Conservation (phyloP, 192 early-diverging fungal species). For the Coemansia furcata region DNA sequence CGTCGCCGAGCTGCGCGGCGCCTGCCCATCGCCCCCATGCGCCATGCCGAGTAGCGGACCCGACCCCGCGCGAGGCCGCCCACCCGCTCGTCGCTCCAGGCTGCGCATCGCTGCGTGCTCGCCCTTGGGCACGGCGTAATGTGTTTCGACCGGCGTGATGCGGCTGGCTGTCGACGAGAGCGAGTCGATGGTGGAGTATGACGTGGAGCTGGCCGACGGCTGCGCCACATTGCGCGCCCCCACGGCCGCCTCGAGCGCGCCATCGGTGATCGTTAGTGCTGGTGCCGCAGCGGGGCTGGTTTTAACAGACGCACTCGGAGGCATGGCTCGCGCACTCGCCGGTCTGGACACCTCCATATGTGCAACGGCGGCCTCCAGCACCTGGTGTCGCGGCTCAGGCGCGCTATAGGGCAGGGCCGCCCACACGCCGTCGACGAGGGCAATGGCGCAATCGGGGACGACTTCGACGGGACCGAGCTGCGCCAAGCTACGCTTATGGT, state of each 20-base stretch:
- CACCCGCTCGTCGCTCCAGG: neutral
- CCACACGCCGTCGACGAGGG: conserved; percentile 25
- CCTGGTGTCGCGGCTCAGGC: neutral
- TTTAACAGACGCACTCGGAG: neutral
- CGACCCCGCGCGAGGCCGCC: neutral
- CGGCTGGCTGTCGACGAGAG: conserved; percentile 29
- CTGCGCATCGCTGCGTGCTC: neutral
- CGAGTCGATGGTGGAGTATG: conserved; percentile 25
- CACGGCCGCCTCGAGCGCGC: neutral
- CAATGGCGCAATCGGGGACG: conserved; percentile 5
- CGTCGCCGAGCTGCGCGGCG: conserved; percentile 3
- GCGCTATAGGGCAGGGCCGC: neutral
- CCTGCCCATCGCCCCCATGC: conserved; percentile 1
- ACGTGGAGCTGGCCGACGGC: conserved; percentile 13
- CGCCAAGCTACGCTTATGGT: conserved; percentile 37
- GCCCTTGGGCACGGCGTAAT: neutral
- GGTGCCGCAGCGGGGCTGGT: neutral
- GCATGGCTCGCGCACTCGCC: neutral
- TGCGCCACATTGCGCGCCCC: conserved; percentile 10
- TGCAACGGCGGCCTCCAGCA: neutral
- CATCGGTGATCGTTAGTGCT: neutral
- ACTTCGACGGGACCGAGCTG: neutral
- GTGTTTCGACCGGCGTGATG: conserved; percentile 11
- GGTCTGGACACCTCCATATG: neutral
- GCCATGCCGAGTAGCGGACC: neutral